Evolutionary conservation across 371 early-diverging fungal genomes (phyloP).

Genomic region (Batrachochytrium dendrobatidis): DNA sequence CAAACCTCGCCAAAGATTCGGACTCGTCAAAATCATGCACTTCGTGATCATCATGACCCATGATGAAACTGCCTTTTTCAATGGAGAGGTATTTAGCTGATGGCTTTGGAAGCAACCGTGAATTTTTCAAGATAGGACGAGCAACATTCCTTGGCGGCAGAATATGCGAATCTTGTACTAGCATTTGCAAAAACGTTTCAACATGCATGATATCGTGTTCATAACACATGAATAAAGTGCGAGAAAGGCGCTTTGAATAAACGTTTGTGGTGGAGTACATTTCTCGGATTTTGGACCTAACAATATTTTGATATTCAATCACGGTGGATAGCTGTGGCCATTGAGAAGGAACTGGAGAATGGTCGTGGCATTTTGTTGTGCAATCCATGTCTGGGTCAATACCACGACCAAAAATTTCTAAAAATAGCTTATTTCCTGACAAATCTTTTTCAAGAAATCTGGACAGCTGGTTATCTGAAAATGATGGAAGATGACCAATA

Average conservation of each 20-base stretch:
- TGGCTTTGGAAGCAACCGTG: neutral
- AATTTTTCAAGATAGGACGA: conserved; percentile 7
- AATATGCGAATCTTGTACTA: conserved; percentile 56
- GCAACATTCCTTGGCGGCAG: conserved; percentile 29
- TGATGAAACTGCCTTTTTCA: conserved; percentile 3
- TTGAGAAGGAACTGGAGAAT: conserved; percentile 64
- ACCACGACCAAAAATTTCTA: conserved; percentile 83
- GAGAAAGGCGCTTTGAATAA: conserved; percentile 31
- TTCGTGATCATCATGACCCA: conserved; percentile 55
- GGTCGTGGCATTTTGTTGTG: conserved; percentile 65
- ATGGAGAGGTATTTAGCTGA: conserved; percentile 5
- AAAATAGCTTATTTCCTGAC: conserved; percentile 56
- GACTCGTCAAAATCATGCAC: conserved; percentile 33
- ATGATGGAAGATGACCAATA: conserved; percentile 81
- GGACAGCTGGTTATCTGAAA: conserved; percentile 75
- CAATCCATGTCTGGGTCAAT: conserved; percentile 88
- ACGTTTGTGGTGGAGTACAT: conserved; percentile 30
- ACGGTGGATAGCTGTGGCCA: conserved; percentile 72
- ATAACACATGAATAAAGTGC: conserved; percentile 75
- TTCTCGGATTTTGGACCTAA: conserved; percentile 48
- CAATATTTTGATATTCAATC: conserved; percentile 53
- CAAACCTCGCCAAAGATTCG: conserved; percentile 47
- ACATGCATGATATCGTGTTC: conserved; percentile 91
- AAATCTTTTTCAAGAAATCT: conserved; percentile 46
- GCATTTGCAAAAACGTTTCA: conserved; percentile 80